Base-by-base conservation (phyloP, 495 filamentous ascomycete genomes). In the Aspergillus funiculosus region DNA sequence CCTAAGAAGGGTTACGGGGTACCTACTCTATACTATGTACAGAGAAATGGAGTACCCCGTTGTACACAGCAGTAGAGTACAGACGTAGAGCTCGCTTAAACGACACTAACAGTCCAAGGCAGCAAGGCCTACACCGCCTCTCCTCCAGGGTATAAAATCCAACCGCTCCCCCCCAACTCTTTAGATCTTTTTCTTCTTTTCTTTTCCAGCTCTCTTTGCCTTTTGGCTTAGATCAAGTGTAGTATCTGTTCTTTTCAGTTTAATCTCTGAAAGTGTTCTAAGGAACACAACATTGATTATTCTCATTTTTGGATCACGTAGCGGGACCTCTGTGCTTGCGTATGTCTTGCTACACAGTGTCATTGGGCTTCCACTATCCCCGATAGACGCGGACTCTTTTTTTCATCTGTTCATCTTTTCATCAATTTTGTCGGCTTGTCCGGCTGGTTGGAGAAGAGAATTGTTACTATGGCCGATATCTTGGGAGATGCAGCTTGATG, bases 191-290 rank as follows among this genome's bases (percentile, higher is more conserved):
- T 65, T 57, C 60, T 66, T 64, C 64, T 66, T 71, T 68, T 67
- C 61, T 73, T 71, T 56, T 71, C 64, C 62, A 76, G 70, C 69
- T 77, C 71, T 77, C 74, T 72, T 76, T 76, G 69, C 67, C 72
- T 66, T 66, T 71, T 73, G 67, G 73, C 74, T 73, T 69, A 92
- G 87, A 91, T 92, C 87, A 91, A 90, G 87, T 92, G 86, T 92
- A 91, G 87, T 92, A 94, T 92, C 87, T 94, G 87, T 94, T 94
- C 87, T 94, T 90, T 89, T 89, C 84, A 91, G 85, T 90, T 88
- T 90, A 89, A 90, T 78, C 74, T 77, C 75, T 79, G 75, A 78
- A 79, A 78, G 72, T 73, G 62, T 70, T 66, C 80, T 78, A 83
- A 69, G 73, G 79, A 74, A 74, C 72, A 77, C 76, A 84, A 76